Base-by-base conservation (phyloP, 768 basidiomycete genomes). In the Rhizopogon rudus region DNA sequence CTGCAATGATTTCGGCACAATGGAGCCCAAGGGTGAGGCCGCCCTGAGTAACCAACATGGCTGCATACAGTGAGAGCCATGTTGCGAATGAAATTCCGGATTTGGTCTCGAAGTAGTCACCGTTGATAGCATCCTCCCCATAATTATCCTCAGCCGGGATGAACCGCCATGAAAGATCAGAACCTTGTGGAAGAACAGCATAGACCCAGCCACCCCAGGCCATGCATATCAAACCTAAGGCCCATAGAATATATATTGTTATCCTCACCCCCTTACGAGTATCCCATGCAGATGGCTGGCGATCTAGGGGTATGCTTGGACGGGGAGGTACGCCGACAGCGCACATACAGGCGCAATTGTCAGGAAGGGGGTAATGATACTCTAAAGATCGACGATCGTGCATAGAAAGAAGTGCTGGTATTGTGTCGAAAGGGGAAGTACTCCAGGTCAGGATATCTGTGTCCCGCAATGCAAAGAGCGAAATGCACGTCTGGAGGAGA, bases 381-480 rank as follows among this genome's bases (percentile, higher is more conserved):
- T n/a, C 39, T 7, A n/a, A 40, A n/a, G 16, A 40, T 16, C 7
- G 39, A 7, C 7, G 39, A 16, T 40, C 39, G 16, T 40, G 39
- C 39, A 40, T 40, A n/a, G 39, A 40, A 43, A 58, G 25, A 40
- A 58, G 17, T 6, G 54, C 57, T 29, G 57, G 54, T 17, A 41
- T 40, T 3, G 25, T 46, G 10, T 44, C 44, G 16, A 58, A 25
- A 10, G 57, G 44, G 3, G 57, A 58, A 40, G 57, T 39, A 25
- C 54, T 58, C 57, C 57, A 58, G 6, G 57, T 58, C 5, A 58
- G 17, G 16, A 58, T 50, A 22, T 31, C 20, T 25, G 57, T 51
- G 8, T 13, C 22, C 13, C 14, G 45, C 13, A 58, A 28, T 5
- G 39, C 56, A 9, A 33, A 52, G 17, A 53, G 29, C 20, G 57